Evolutionary conservation across 2,329 filamentous ascomycete species (phyloP), one percentile per base, ranked within the genome.

Genomic region (Ophiosphaerella narmari): DNA sequence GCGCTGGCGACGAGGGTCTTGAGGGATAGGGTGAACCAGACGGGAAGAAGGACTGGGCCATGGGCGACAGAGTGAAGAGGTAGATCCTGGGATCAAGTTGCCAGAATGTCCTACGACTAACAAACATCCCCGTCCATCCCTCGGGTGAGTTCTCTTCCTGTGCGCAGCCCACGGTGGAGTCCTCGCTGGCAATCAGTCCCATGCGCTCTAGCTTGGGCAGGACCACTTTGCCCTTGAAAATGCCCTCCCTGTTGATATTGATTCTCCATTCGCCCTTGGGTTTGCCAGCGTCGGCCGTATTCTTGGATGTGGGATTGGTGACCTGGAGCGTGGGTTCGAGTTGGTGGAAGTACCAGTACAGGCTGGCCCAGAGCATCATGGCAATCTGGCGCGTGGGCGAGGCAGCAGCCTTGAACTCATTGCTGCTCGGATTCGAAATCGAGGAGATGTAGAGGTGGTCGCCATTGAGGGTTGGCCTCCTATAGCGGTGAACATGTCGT

Each of bases 331-430:
- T 78, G 0, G 93, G 93, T 62, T 87, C 82, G 1, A 86, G 82
- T 72, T 96, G 90, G 75, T 97, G 92, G 64, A 97, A 97, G 78
- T 97, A 97, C 93, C 93, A 97, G 78, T 91, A 96, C 36, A 97
- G 78, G 1, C 91, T 92, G 31, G 91, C 86, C 90, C 91, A 97
- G 6, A 97, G 81, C 88, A 97, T 96, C 90, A 97, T 91, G 59
- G 93, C 93, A 52, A 96, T 90, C 75, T 96, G 90, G 38, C 92
- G 82, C 1, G 91, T 94, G 0, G 90, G 90, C 54, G 91, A 96
- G 12, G 81, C 85, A 1, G 88, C 83, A 1, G 90, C 85, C 68
- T 89, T 90, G 76, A 88, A 95, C 41, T 96, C 91, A 68, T 77
- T 84, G 70, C 80, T 89, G 42, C 88, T 88, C 0, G 93, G 91